A percentile compares a stretch with the other conserved stretches of the same genome.
Conservation (phyloP, 2,329 filamentous ascomycete genomes). For the Triangularia setosa region DNA sequence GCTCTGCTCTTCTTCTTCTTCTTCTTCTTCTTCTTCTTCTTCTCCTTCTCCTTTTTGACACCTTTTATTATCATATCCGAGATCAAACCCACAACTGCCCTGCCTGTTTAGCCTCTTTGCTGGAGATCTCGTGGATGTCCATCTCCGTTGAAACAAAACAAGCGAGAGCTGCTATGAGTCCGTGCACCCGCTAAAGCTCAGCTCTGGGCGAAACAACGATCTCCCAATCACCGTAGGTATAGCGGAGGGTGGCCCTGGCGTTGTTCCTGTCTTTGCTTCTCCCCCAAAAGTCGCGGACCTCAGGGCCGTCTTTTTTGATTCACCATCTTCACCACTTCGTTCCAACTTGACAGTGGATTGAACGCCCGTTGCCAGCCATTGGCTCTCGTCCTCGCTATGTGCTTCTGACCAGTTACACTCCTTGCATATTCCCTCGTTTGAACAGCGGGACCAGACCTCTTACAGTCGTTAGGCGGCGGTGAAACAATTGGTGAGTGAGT, state of each 20-base stretch:
- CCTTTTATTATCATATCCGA: not conserved
- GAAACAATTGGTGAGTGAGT: constrained; percentile 11
- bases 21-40: no score
- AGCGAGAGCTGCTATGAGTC: not conserved
- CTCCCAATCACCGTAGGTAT: constrained; percentile 8
- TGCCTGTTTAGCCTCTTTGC: not conserved
- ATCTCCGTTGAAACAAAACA: not conserved
- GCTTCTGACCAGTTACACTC: constrained; percentile 13
- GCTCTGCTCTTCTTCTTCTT: no score
- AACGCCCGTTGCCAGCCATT: constrained; percentile 25
- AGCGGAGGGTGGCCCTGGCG: not conserved
- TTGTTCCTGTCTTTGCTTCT: constrained; percentile 2
- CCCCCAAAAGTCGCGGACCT: constrained; percentile 5
- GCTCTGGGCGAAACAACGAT: constrained; percentile 8
- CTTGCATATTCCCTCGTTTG: constrained; percentile 18
- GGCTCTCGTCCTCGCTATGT: constrained; percentile 21
- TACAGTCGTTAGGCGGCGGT: constrained; percentile 22
- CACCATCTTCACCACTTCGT: constrained; percentile 7
- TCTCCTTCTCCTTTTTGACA: not conserved
- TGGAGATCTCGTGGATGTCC: not conserved
- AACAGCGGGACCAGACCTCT: constrained; percentile 10
- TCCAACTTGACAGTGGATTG: constrained; percentile 18
- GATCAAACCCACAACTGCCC: constrained; percentile 1
- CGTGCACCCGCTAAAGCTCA: constrained; percentile 15
- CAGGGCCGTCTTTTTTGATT: not conserved